These are phyloP conservation scores for Lactarius indigo DNA, from an alignment of 768 basidiomycete genomes.

Conservation along the genomic window DNA sequence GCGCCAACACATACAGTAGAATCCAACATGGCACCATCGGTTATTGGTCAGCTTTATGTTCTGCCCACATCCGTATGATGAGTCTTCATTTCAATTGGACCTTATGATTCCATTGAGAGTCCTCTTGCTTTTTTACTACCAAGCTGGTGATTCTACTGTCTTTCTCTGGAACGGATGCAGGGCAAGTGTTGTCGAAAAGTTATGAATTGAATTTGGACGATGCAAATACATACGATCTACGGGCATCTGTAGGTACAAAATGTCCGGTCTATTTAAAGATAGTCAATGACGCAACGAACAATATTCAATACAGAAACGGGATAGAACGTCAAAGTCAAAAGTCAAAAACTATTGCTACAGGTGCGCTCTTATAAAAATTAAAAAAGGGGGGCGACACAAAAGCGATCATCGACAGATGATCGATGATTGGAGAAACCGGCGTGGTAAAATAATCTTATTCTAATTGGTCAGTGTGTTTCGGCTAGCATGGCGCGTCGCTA, in stretches of 20 bases:
- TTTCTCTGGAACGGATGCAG: background rate
- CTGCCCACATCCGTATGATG: background rate
- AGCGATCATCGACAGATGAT: background rate
- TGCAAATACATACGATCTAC: conserved; percentile 13
- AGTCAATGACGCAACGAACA: background rate
- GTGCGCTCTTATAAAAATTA: background rate
- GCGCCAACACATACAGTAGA: background rate
- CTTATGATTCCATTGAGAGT: conserved; percentile 28
- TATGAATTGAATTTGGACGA: background rate
- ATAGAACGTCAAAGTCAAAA: background rate
- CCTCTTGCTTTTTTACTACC: conserved; percentile 25
- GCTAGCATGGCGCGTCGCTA: background rate
- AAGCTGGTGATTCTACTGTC: background rate
- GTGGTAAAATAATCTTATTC: background rate
- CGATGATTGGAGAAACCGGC: background rate
- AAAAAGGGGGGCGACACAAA: background rate
- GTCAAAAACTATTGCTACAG: conserved; percentile 18
- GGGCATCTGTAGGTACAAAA: background rate
- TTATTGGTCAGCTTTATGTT: background rate
- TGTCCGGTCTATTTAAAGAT: conserved; percentile 10
- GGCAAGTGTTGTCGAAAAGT: background rate
- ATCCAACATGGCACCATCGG: background rate
- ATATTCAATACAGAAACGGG: conserved; percentile 3
- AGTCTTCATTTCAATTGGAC: background rate
- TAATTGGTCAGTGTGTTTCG: background rate